Conservation (phyloP, 1,284 basidiomycete species). For the Malassezia sp. region DNA sequence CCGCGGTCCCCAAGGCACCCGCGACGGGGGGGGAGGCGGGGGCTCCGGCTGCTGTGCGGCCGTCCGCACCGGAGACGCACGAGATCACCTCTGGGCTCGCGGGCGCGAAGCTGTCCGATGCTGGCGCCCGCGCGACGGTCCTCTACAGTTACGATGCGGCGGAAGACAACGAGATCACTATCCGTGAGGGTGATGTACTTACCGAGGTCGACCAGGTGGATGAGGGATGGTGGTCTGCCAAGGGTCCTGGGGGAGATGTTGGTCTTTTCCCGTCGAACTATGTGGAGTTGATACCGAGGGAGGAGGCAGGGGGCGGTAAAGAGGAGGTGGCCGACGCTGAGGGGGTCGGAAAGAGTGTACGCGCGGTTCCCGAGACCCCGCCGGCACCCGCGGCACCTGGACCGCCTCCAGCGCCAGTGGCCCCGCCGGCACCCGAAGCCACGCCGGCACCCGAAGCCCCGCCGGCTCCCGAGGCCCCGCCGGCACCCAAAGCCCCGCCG, state of each 20-base stretch:
- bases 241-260: slow-evolving; percentile 28
- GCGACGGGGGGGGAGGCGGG: slow-evolving; percentile 18
- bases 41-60: slow-evolving; percentile 12
- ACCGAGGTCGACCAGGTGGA: slow-evolving; percentile 37
- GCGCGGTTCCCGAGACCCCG: slow-evolving; percentile 4
- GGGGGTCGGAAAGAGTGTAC: too few relatives aligned
- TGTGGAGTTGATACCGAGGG: slow-evolving; percentile 30
- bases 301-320: too few relatives aligned
- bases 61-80: slow-evolving; percentile 15
- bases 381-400: slow-evolving; percentile 7
- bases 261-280: slow-evolving; percentile 44
- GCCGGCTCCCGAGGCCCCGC: slow-evolving; percentile 9
- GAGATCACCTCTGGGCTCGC: slow-evolving; percentile 17
- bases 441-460: slow-evolving; percentile 17
- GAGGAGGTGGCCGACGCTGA: slow-evolving; percentile 2
- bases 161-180: slow-evolving; percentile 38
- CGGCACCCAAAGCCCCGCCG: slow-evolving; percentile 2
- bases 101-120: too few relatives aligned
- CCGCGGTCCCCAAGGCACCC: slow-evolving; percentile 9
- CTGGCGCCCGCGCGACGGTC: slow-evolving; percentile 27
- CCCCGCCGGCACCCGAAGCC: slow-evolving; percentile 17
- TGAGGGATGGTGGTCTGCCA: slow-evolving; percentile 45
- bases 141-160: slow-evolving; percentile 41
- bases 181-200: slow-evolving; percentile 31
- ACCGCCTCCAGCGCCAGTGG: slow-evolving; percentile 9